A percentile compares a stretch with the other conserved stretches of the same genome.
phyloP scores from a whole-genome alignment of 2,329 filamentous ascomycete species.

The Trichoderma lentiforme region DNA sequence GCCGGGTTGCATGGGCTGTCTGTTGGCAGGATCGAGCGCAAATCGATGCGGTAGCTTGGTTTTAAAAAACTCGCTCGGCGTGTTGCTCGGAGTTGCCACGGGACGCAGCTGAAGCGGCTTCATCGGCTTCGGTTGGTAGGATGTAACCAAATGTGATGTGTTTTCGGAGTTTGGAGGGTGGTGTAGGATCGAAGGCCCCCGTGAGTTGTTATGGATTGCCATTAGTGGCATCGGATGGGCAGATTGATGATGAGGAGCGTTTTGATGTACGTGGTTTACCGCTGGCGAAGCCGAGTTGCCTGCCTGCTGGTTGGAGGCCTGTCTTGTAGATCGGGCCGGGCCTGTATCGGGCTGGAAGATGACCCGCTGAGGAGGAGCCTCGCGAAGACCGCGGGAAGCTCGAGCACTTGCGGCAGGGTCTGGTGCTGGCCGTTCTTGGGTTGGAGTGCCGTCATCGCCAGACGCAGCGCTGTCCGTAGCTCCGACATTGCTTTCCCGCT shows the following conservation, averaged over 20 bases:
- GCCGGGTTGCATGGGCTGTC: constrained; percentile 55
- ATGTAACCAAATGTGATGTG: constrained; percentile 58
- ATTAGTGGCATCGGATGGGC: constrained; percentile 32
- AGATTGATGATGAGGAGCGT: constrained; percentile 30
- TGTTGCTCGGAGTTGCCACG: constrained; percentile 71
- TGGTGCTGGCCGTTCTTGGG: constrained; percentile 49
- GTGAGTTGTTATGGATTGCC: constrained; percentile 32
- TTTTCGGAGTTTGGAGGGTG: constrained; percentile 55
- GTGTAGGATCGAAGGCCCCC: constrained; percentile 46
- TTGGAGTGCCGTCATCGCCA: constrained; percentile 57
- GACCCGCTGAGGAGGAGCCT: constrained; percentile 79
- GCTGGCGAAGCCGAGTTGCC: constrained; percentile 27
- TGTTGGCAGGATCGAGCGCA: constrained; percentile 30
- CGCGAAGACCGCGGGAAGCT: constrained; percentile 65
- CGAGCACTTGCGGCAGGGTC: constrained; percentile 54
- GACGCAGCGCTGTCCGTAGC: constrained; percentile 56
- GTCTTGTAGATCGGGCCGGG: constrained; percentile 60
- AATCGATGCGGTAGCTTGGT: constrained; percentile 42
- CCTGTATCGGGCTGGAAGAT: constrained; percentile 80
- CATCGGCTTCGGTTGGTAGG: constrained; percentile 64
- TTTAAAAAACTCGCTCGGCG: constrained; percentile 60
- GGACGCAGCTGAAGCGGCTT: constrained; percentile 66
- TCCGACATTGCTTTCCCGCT: constrained; percentile 48
- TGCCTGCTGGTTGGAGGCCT: constrained; percentile 46
- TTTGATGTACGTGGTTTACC: constrained; percentile 27